Evolutionary conservation across 1,284 basidiomycete genomes (phyloP).

Genomic region (Coniferiporia sulphurascens): DNA sequence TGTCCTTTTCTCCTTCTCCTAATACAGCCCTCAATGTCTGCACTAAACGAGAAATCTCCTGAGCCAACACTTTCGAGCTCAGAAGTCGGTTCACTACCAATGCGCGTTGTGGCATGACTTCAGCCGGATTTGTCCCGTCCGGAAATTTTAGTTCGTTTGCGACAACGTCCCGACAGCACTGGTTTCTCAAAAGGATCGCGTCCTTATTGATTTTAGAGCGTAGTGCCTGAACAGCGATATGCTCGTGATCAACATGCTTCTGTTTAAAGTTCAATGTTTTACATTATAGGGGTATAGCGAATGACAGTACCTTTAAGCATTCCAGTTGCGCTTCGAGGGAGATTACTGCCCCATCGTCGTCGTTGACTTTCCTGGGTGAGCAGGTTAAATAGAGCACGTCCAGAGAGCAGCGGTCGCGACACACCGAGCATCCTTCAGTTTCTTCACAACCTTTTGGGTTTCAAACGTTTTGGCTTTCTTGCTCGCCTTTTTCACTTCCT

Average conservation of each 20-base stretch:
- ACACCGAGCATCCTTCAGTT: constrained; percentile 68
- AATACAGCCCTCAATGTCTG: constrained; percentile 44
- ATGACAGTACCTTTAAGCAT: constrained; percentile 53
- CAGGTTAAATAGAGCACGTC: background rate
- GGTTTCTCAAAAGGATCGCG: constrained; percentile 45
- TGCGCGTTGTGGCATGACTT: constrained; percentile 34
- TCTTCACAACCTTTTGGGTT: constrained; percentile 79
- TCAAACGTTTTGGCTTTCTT: constrained; percentile 86
- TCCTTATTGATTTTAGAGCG: constrained; percentile 74
- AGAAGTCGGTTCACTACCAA: constrained; percentile 73
- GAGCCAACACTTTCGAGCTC: constrained; percentile 72
- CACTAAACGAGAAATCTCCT: constrained; percentile 51
- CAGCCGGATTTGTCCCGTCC: constrained; percentile 26
- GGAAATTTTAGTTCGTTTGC: constrained; percentile 35
- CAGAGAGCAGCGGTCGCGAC: constrained; percentile 18
- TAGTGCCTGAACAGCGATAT: constrained; percentile 59
- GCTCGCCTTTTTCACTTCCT: constrained; percentile 61
- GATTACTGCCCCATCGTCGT: constrained; percentile 28
- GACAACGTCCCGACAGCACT: constrained; percentile 41
- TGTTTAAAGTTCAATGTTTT: constrained; percentile 6
- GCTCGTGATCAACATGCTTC: constrained; percentile 57
- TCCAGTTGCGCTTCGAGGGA: constrained; percentile 65
- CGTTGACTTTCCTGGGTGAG: constrained; percentile 37
- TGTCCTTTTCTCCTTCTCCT: constrained; percentile 25
- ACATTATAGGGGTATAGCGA: background rate